Conservation (phyloP, 225 moss, liverwort and hornwort genomes). For the Pseudoscleropodium purum region DNA sequence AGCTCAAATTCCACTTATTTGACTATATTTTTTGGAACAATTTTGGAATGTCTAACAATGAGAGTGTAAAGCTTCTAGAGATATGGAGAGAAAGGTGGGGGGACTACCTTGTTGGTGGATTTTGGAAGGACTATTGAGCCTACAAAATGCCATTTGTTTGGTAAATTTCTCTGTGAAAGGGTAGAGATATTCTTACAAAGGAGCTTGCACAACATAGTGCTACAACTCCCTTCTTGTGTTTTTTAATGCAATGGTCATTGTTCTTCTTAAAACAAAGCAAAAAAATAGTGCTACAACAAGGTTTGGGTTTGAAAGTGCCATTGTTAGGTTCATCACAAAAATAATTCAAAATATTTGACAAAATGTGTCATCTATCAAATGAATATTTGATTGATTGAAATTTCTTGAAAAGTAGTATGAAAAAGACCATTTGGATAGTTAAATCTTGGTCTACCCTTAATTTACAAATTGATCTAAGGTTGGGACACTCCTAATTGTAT, state of each 20-base stretch:
- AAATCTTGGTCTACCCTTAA: accelerated
- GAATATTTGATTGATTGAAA: not conserved
- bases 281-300: not conserved
- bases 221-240: no score
- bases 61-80: no score
- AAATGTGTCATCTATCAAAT: not conserved
- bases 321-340: not conserved
- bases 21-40: no score
- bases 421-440: not conserved
- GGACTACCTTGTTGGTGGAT: no score
- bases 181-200: not conserved
- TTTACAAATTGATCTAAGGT: not conserved
- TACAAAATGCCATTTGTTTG: no score
- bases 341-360: not conserved
- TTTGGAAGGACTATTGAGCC: accelerated
- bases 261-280: no score
- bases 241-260: no score
- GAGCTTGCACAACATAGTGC: not conserved
- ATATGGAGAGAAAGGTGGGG: no score
- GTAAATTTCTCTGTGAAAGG: accelerated
- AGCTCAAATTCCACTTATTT: no score
- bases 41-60: no score
- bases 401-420: not conserved
- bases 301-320: not conserved
- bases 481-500: accelerated